phyloP scores from a whole-genome alignment of 2,329 filamentous ascomycete genomes.

The Cercospora sp. region DNA sequence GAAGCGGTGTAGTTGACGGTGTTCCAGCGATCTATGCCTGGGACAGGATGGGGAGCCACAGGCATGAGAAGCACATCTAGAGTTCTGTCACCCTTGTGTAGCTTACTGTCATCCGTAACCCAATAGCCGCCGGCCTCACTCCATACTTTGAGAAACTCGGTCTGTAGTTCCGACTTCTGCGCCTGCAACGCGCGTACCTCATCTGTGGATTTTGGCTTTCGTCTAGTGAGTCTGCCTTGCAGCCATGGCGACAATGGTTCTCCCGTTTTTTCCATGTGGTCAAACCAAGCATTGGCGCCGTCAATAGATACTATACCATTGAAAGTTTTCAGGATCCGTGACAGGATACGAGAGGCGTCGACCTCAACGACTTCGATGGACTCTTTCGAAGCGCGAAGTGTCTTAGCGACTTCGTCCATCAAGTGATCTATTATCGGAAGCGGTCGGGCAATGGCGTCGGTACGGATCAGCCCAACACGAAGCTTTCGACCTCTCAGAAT shows the following conservation, averaged over 20 bases:
- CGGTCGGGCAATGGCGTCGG: slow-evolving; percentile 54
- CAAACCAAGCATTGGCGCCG: slow-evolving; percentile 57
- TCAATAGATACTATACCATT: slow-evolving; percentile 61
- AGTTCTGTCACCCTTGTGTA: slow-evolving; percentile 17
- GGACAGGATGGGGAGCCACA: slow-evolving; percentile 63
- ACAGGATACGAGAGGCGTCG: slow-evolving; percentile 53
- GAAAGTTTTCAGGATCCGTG: slow-evolving; percentile 57
- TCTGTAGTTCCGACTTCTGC: slow-evolving; percentile 54
- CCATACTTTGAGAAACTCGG: slow-evolving; percentile 61
- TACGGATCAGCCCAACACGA: slow-evolving; percentile 51
- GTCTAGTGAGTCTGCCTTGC: slow-evolving; percentile 52
- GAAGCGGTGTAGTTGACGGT: slow-evolving; percentile 62
- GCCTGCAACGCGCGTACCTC: slow-evolving; percentile 56
- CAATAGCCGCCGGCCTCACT: slow-evolving; percentile 44
- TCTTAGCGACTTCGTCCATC: slow-evolving; percentile 48
- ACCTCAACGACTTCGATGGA: slow-evolving; percentile 60
- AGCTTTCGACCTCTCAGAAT: slow-evolving; percentile 34
- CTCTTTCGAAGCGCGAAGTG: slow-evolving; percentile 39
- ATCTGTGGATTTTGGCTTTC: slow-evolving; percentile 49
- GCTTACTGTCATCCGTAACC: slow-evolving; percentile 16
- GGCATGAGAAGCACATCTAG: slow-evolving; percentile 65
- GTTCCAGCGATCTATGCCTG: slow-evolving; percentile 63
- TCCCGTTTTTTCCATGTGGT: slow-evolving; percentile 55
- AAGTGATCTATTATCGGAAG: slow-evolving; percentile 53
- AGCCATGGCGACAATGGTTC: slow-evolving; percentile 64